Evolutionary conservation across 1,139 yeast genomes (phyloP).

Genomic region (Pichia cactophila): DNA sequence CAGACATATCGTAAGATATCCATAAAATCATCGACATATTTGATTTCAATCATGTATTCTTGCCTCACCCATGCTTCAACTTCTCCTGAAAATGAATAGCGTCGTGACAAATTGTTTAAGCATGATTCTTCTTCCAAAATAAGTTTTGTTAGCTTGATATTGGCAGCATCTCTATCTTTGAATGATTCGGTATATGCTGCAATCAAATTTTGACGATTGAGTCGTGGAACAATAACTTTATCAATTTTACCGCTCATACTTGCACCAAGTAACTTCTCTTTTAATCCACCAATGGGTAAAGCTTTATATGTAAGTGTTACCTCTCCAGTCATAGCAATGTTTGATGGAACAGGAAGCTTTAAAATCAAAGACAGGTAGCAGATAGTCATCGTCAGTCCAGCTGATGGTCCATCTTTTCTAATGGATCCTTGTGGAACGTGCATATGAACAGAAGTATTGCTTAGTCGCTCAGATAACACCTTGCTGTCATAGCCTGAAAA

Average conservation of each 20-base stretch:
- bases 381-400: constrained; percentile 85
- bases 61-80: constrained; percentile 42
- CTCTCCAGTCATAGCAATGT: constrained; percentile 91
- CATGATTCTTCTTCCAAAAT: constrained; percentile 24
- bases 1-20: constrained; percentile 68
- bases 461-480: constrained; percentile 36
- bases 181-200: constrained; percentile 31
- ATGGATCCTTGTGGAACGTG: constrained; percentile 90
- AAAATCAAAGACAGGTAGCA: constrained; percentile 68
- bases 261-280: constrained; percentile 81
- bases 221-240: constrained; percentile 60
- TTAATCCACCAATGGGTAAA: constrained; percentile 83
- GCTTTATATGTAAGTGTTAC: constrained; percentile 81
- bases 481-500: constrained; percentile 19
- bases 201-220: constrained; percentile 64
- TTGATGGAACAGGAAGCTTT: constrained; percentile 56
- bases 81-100: constrained; percentile 22
- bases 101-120: constrained; percentile 20
- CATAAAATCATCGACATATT: constrained; percentile 69
- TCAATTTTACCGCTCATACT: constrained; percentile 60
- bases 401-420: constrained; percentile 89
- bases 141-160: constrained; percentile 16
- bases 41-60: constrained; percentile 49
- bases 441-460: constrained; percentile 59
- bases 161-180: constrained; percentile 26